A percentile compares a stretch with the other conserved stretches of the same genome.
Conservation (phyloP, 2,329 filamentous ascomycete genomes). For the Paradendryphiella salina region DNA sequence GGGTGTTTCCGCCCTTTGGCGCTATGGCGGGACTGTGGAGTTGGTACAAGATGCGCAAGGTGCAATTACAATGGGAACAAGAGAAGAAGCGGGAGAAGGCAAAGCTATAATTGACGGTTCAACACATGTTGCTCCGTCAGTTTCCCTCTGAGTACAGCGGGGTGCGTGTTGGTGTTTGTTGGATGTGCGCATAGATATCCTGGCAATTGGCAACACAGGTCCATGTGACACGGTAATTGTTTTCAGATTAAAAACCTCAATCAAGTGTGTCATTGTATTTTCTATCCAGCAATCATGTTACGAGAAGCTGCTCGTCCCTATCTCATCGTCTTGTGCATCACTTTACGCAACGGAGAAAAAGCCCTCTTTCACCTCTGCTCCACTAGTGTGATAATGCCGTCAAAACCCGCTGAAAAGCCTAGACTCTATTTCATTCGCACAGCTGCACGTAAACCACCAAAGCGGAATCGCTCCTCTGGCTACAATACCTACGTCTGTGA, state of each 20-base stretch:
- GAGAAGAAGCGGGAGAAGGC: slow-evolving; percentile 60
- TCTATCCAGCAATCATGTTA: background rate
- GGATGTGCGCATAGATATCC: slow-evolving; percentile 17
- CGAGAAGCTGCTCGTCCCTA: background rate
- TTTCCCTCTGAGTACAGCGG: background rate
- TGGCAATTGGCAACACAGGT: slow-evolving; percentile 12
- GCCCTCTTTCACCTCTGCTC: slow-evolving; percentile 8
- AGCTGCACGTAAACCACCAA: slow-evolving; percentile 2
- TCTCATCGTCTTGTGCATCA: background rate
- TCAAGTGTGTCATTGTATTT: background rate
- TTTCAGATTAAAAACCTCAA: background rate
- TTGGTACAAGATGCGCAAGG: slow-evolving; percentile 70
- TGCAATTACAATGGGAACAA: slow-evolving; percentile 72
- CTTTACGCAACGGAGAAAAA: background rate
- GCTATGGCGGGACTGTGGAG: slow-evolving; percentile 69
- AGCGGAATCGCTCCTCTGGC: background rate
- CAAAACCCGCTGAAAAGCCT: background rate
- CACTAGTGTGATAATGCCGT: slow-evolving; percentile 1
- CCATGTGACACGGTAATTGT: slow-evolving; percentile 14
- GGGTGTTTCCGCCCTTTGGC: slow-evolving; percentile 74
- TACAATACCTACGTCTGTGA: slow-evolving; percentile 2
- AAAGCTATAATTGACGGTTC: slow-evolving; percentile 52
- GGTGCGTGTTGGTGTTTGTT: slow-evolving; percentile 11
- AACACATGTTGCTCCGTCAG: background rate
- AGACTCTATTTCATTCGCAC: slow-evolving; percentile 7